These are phyloP conservation scores for Trypanosoma lewisi DNA, from an alignment of 208 protist genomes.

Conservation along the genomic window DNA sequence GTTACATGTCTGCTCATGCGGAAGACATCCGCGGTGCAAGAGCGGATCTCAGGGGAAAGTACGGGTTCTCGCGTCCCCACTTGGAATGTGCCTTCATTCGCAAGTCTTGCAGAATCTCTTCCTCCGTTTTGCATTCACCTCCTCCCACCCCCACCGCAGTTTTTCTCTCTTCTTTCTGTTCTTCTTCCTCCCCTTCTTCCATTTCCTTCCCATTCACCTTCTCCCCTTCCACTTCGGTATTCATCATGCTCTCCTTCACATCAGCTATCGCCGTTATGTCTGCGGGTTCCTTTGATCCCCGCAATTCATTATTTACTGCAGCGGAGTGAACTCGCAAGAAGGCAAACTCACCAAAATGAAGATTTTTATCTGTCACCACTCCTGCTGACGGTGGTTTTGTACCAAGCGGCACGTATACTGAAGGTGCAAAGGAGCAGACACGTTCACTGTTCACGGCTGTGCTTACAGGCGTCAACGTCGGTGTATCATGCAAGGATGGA, in stretches of 20 bases:
- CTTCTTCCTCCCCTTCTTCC: too few species aligned
- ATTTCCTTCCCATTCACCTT: too few species aligned
- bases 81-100: not conserved
- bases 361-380: conserved; percentile 75
- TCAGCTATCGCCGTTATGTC: not conserved
- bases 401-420: conserved; percentile 36
- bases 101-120: not conserved
- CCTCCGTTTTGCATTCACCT: not conserved
- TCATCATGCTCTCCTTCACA: not conserved
- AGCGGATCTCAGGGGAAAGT: conserved; percentile 1
- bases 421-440: conserved; percentile 30
- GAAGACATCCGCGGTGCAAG: not conserved
- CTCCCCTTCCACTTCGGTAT: not conserved
- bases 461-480: not conserved
- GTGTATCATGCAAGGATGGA: conserved; percentile 17
- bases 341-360: conserved; percentile 64
- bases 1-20: not conserved
- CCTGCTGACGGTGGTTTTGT: conserved; percentile 56
- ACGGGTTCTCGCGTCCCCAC: conserved; percentile 20
- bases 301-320: not conserved
- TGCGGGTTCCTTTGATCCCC: not conserved
- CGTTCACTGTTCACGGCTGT: conserved; percentile 12
- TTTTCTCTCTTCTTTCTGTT: not conserved
- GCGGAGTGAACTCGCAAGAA: conserved; percentile 31
- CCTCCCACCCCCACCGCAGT: not conserved